A percentile compares a stretch with the other conserved stretches of the same genome.
These are phyloP conservation scores for Sordariomycetes sp. DNA, from an alignment of 2,329 filamentous ascomycete species.

Conservation along the genomic window DNA sequence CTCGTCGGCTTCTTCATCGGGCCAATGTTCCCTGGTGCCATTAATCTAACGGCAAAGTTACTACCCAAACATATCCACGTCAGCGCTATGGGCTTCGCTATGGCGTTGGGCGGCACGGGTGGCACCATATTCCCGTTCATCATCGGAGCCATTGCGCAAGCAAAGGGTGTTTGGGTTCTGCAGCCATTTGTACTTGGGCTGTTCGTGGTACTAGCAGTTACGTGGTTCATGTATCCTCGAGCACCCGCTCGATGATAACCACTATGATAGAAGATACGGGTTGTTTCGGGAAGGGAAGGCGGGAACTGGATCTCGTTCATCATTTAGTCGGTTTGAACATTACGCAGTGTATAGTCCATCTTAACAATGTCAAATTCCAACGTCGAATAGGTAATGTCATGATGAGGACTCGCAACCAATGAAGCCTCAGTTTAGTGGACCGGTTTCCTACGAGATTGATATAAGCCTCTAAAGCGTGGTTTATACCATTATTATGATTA, in stretches of 20 bases:
- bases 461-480: no score
- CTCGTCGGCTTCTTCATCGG: slow-evolving; percentile 65
- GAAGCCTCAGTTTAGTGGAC: no score
- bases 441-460: no score
- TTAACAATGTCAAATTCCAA: no score
- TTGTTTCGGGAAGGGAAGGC: no score
- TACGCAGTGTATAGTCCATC: no score
- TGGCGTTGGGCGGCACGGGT: slow-evolving; percentile 58
- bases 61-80: slow-evolving; percentile 59
- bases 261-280: neutral
- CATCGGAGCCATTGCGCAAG: slow-evolving; percentile 46
- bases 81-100: slow-evolving; percentile 58
- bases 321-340: no score
- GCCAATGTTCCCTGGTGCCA: slow-evolving; percentile 57
- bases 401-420: no score
- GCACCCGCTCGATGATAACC: slow-evolving; percentile 6
- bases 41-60: slow-evolving; percentile 59
- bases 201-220: slow-evolving; percentile 18
- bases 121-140: slow-evolving; percentile 49
- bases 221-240: slow-evolving; percentile 22
- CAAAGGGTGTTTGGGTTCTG: slow-evolving; percentile 31
- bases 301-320: no score
- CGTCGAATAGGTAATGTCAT: no score
- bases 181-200: slow-evolving; percentile 35
- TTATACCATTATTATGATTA: no score